These are phyloP conservation scores for Ophiostoma quercus DNA, from an alignment of 2,329 filamentous ascomycete genomes.

Conservation along the genomic window DNA sequence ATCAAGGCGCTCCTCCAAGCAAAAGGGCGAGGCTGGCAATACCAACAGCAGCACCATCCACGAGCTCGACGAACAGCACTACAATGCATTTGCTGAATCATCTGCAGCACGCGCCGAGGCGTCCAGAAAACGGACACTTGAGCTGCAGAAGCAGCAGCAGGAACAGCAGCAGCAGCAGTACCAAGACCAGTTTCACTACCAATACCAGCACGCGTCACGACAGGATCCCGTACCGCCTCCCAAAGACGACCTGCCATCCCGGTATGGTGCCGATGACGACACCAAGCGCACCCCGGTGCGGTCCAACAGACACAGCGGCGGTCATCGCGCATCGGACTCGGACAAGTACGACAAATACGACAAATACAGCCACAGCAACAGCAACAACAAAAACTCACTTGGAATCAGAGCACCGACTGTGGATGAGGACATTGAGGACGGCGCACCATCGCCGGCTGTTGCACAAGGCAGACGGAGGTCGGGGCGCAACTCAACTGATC, in stretches of 20 bases:
- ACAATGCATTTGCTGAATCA: not conserved
- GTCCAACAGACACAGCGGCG: not conserved
- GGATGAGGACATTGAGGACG: constrained; percentile 49
- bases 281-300: not conserved
- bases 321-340: not conserved
- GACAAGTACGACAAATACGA: not conserved
- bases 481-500: constrained; percentile 46
- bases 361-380: not conserved
- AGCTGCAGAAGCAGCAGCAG: constrained; percentile 16
- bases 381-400: not conserved
- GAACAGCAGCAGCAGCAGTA: constrained; percentile 11
- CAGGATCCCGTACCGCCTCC: not conserved
- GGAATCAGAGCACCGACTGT: constrained; percentile 18
- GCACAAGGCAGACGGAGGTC: constrained; percentile 53
- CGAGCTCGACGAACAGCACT: constrained; percentile 27
- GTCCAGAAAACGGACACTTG: not conserved
- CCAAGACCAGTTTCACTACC: not conserved
- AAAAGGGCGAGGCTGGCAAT: constrained; percentile 41
- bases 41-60: constrained; percentile 39
- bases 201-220: constrained; percentile 1
- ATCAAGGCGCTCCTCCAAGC: constrained; percentile 46
- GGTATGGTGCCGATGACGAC: not conserved
- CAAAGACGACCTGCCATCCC: not conserved
- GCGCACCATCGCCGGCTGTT: constrained; percentile 64
- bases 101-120: constrained; percentile 12